Evolutionary conservation across 31 red algal species (phyloP).

Genomic region (Endocladia muricata): DNA sequence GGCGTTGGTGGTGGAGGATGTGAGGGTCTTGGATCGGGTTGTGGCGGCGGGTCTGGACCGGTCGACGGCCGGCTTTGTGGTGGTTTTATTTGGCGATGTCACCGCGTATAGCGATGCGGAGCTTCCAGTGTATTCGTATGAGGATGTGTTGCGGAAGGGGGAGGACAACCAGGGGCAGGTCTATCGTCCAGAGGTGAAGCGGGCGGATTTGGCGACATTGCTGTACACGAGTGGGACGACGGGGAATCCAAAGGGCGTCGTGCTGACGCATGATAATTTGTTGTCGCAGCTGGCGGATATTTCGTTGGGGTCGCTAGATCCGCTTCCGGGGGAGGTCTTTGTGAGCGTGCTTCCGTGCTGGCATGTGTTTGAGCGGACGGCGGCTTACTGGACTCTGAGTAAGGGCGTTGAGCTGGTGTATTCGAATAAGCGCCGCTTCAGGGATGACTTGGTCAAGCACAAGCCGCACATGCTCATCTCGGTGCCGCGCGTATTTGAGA

Average conservation of each 20-base stretch:
- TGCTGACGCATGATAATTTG: constrained; percentile 83
- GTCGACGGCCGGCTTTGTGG: constrained; percentile 35
- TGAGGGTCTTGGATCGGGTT: constrained; percentile 40
- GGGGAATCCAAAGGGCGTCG: constrained; percentile 87
- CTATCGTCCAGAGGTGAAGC: background rate
- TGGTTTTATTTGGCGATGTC: constrained; percentile 52
- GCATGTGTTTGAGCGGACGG: constrained; percentile 92
- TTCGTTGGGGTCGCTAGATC: constrained; percentile 45
- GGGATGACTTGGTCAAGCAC: constrained; percentile 72
- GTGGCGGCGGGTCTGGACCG: constrained; percentile 19
- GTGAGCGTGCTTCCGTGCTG: constrained; percentile 92
- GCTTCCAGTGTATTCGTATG: constrained; percentile 46
- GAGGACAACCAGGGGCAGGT: constrained; percentile 16
- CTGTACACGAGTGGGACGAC: constrained; percentile 96
- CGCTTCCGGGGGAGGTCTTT: constrained; percentile 72
- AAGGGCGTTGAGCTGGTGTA: constrained; percentile 80
- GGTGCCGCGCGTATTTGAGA: constrained; percentile 94
- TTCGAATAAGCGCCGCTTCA: constrained; percentile 77
- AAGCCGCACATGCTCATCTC: constrained; percentile 79
- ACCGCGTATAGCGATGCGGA: background rate
- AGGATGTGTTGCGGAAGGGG: constrained; percentile 33
- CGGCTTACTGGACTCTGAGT: constrained; percentile 61
- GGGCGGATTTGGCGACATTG: constrained; percentile 76
- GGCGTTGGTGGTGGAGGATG: constrained; percentile 62
- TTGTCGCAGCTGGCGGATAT: constrained; percentile 70